Conservation (phyloP, 768 basidiomycete species). For the Hortiboletus flavorubellus region DNA sequence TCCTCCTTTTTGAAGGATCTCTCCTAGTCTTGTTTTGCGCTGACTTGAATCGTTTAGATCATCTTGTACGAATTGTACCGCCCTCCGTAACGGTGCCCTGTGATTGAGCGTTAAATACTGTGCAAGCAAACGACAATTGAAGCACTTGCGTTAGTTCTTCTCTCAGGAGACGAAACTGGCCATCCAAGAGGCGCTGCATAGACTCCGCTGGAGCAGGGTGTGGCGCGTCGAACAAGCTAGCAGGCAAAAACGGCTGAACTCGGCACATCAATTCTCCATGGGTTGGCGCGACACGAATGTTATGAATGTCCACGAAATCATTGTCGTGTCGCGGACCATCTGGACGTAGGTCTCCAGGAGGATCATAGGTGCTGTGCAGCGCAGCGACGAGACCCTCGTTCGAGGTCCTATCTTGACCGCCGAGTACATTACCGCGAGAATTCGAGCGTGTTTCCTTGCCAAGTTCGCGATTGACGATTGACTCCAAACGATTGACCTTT, state of each 20-base stretch:
- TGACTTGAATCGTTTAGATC: constrained; percentile 35
- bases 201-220: constrained; percentile 55
- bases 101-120: not conserved
- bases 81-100: constrained; percentile 52
- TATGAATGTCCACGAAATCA: constrained; percentile 49
- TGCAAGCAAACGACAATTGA: not conserved
- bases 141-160: constrained; percentile 62
- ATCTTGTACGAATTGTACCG: constrained; percentile 47
- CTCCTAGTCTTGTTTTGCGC: constrained; percentile 38
- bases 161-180: constrained; percentile 70
- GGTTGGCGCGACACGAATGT: constrained; percentile 70
- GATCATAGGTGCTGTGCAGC: constrained; percentile 43
- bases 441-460: constrained; percentile 29
- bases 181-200: constrained; percentile 67
- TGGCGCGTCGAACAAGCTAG: constrained; percentile 55
- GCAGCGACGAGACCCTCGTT: constrained; percentile 39
- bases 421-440: constrained; percentile 3
- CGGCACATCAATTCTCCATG: constrained; percentile 56
- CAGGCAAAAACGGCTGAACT: constrained; percentile 56
- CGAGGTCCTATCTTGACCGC: not conserved
- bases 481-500: constrained; percentile 30
- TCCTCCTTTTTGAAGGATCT: constrained; percentile 48
- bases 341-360: constrained; percentile 48
- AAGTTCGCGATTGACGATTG: constrained; percentile 53
- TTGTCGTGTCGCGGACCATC: constrained; percentile 68